A percentile compares a stretch with the other conserved stretches of the same genome.
Conservation (phyloP, 2,329 filamentous ascomycete genomes). For the Nakataea oryzae region DNA sequence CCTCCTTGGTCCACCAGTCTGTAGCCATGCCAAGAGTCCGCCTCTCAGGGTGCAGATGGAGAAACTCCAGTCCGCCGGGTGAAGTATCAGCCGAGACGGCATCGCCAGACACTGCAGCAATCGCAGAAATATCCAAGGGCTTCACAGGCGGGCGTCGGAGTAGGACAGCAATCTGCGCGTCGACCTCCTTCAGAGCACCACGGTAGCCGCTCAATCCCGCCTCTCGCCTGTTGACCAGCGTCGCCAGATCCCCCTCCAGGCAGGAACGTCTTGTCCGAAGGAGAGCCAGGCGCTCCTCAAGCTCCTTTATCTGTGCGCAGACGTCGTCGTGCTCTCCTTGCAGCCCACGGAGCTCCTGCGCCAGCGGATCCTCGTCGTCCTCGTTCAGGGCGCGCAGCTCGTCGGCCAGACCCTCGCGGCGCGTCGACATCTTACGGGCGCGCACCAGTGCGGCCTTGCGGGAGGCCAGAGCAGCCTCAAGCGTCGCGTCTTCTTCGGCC, state of each 20-base stretch:
- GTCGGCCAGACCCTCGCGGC: slow-evolving; percentile 35
- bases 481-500: slow-evolving; percentile 52
- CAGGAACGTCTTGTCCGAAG: slow-evolving; percentile 51
- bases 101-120: slow-evolving; percentile 12
- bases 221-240: slow-evolving; percentile 55
- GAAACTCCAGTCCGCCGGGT: slow-evolving; percentile 39
- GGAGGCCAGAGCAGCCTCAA: slow-evolving; percentile 45
- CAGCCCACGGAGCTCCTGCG: slow-evolving; percentile 49
- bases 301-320: slow-evolving; percentile 51
- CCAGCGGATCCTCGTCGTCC: slow-evolving; percentile 46
- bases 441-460: slow-evolving; percentile 47
- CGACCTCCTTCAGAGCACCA: slow-evolving; percentile 54
- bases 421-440: slow-evolving; percentile 40
- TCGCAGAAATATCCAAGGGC: slow-evolving; percentile 37
- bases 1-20: slow-evolving; percentile 59
- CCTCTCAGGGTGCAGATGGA: slow-evolving; percentile 50
- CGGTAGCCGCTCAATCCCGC: slow-evolving; percentile 64
- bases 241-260: slow-evolving; percentile 48
- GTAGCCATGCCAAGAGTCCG: slow-evolving; percentile 61
- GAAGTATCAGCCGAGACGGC: slow-evolving; percentile 15
- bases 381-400: slow-evolving; percentile 45
- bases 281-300: slow-evolving; percentile 53
- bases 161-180: slow-evolving; percentile 49
- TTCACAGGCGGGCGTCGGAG: slow-evolving; percentile 45
- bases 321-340: slow-evolving; percentile 41